Evolutionary conservation across 2,329 filamentous ascomycete genomes (phyloP), one percentile per base, ranked within the genome.

Genomic region (Akanthomyces muscarius): DNA sequence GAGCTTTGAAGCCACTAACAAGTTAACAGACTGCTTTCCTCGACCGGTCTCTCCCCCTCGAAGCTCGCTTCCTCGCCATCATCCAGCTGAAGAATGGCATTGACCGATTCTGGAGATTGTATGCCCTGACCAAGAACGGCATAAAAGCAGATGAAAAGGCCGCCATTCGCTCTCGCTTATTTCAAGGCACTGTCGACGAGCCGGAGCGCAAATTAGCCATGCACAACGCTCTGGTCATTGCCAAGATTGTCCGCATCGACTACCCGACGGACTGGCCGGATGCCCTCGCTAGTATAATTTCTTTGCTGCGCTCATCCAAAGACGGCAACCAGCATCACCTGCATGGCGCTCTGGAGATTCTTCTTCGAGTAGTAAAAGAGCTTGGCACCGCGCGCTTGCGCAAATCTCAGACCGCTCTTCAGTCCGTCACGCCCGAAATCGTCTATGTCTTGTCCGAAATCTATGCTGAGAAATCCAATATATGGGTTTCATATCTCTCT

Each of bases 71-170:
- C 71, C 87, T 97, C 13, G 90, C 94, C 61, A 86, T 98, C 63
- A 97, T 98, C 68, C 91, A 97, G 73, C 83, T 99, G 61, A 98
- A 98, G 74, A 97, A 98, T 74, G 95, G 93, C 62, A 93, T 98
- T 75, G 94, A 98, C 73, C 92, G 89, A 73, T 92, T 92, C 75
- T 99, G 95, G 95, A 85, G 95, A 16, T 68, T 77, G n/a, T 72
- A 91, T 83, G 72, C 77, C 41, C 68, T 76, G 63, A 57, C 73
- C 33, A 81, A 79, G 72, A 90, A 90, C 41, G 86, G 91, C 56
- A 84, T 89, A 63, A 86, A 88, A 72, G 84, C 85, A 33, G 84
- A 89, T 23, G 91, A 97, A 72, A 97, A 95, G 75, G 78, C 83
- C 11, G 73, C 83, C 44, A 95, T 99, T 61, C 87, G 94, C 56